Evolutionary conservation across 129 eudicot genomes (phyloP), one percentile per base, ranked within the genome.

Genomic region (Heracleum sosnowskyi): DNA sequence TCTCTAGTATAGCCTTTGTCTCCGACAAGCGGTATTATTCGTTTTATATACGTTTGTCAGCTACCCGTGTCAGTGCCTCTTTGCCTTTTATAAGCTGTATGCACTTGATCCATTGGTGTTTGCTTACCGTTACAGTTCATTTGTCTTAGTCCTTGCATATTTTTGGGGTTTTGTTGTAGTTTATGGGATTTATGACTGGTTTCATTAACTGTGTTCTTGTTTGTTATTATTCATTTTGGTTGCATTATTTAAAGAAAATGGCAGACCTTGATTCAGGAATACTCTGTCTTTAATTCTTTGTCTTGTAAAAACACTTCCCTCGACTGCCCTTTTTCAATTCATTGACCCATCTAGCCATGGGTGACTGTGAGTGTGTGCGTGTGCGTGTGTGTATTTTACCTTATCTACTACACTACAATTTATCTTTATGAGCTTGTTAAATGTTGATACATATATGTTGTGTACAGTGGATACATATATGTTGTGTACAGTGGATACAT

Each of bases 401-500:
- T 12, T 45, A 45, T 53, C 63, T 22, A 53, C 28, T 53, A 53
- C 12, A 53, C 2, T 53, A 22, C 63, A 53, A 7, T 53, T 53
- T 53, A 53, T 22, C 11, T 53, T 53, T 53, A 53, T 53, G 63
- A 53, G 63, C 63, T 20, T 53, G 28, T 53, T 53, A 22, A 7
- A 22, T 51, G 26, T 51, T 51, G 60, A 51, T 5, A 20, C 9
- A 22, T 28, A 53, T 6, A 20, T 53, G 63, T 22, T 53, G 26
- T 51, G 60, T 51, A 51, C 60, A 51, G 60, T 51, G 60, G 46
- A 42, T 42, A 45, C 51, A 42, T 42, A 41, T 7, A n/a, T 60
- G 68, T 26, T 60, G 68, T 60, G 68, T 60, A 60, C 68, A n/a
- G 68, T 60, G 68, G 57, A 49, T 49, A 51, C 62, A 49, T 49